Base-by-base conservation (phyloP, 805 yeast species). In the Candida peoriensis region DNA sequence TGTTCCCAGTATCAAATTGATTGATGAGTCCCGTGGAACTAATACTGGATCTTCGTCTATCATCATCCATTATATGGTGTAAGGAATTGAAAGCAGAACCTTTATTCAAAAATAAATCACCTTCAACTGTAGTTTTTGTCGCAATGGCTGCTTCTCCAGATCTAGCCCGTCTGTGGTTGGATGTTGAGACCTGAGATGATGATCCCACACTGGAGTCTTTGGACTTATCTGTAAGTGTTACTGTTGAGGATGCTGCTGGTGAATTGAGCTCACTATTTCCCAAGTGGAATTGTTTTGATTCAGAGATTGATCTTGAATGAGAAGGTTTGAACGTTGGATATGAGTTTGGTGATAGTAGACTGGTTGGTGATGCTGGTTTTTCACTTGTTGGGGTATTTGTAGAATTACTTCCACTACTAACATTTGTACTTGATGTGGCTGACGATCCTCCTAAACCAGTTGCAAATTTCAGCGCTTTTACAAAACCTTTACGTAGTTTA, bases 401-500 rank as follows among this genome's bases (percentile, higher is more conserved):
- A 27, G 2, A 25, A 4, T 18, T 30, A 23, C 9, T 28, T 29
- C n/a, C 19, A 12, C 17, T 6, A 13, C n/a, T n/a, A n/a, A n/a
- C n/a, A 9, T 18, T 19, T 15, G 7, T 25, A 4, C 13, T 9
- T n/a, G 17, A 4, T n/a, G 11, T 25, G 13, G 5, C 20, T 18
- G 26, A 15, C 8, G 38, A 20, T 17, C 7, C 11, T 8, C 23
- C 14, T 14, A 42, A 22, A 2, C 55, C 51, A 9, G 42, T 29
- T 5, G 57, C 51, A 30, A 52, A 41, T 28, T 49, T 46, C 37
- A 54, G 33, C 5, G 58, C 58, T 28, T 44, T 50, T 6, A 48
- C 55, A 24, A 52, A 38, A 3, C 55, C 47, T 25, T 45, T 46
- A 8, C 43, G 74, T 28, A 86, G 66, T 36, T 79, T 68, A 33